Base-by-base conservation (phyloP, 2,329 filamentous ascomycete species). In the Gaeumannomyces tritici region DNA sequence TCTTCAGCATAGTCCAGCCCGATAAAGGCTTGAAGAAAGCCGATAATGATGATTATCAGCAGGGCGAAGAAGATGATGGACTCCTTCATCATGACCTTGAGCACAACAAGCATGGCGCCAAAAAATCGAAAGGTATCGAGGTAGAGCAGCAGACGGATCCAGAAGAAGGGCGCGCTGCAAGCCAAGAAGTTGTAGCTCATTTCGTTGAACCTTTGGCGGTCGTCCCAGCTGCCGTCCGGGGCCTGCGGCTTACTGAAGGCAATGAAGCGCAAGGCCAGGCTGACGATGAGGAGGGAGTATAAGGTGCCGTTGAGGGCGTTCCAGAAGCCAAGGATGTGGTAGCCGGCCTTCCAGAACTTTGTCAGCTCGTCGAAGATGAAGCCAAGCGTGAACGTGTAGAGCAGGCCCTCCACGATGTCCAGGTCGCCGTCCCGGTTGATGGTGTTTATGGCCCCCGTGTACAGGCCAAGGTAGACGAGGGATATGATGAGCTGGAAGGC, bases 41-140 rank as follows among this genome's bases (percentile, higher is more conserved):
- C 91, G 42, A 93, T 73, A 63, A 96, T 82, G 63, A 99, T 88
- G 61, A 98, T 87, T 60, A 89, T 78, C 12, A 99, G 82, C 24
- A 99, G 81, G 1, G 93, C 91, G 70, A 99, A 99, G 80, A 99
- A 99, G 66, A 98, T 98, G 68, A 97, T 80, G 0, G 90, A 96
- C 74, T 93, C 89, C 70, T 91, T 91, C 89, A 93, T 93, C 90
- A 93, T 93, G 61, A 93, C 89, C 73, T 98, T 96, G 57, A 99
- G 80, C 2, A 99, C 93, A 2, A 99, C 93, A 1, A 99, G 84
- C 95, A 99, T 99, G 60, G 93, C 92, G 28, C 95, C 95, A 70
- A 99, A 99, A 80, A 99, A 99, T 62, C 90, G 87, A 81, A 96
- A 85, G 42, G 89, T 91, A 75, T 99, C 95, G 24, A 99, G 84